phyloP scores from a whole-genome alignment of 2,329 filamentous ascomycete genomes.

The Epichloe baconii region DNA sequence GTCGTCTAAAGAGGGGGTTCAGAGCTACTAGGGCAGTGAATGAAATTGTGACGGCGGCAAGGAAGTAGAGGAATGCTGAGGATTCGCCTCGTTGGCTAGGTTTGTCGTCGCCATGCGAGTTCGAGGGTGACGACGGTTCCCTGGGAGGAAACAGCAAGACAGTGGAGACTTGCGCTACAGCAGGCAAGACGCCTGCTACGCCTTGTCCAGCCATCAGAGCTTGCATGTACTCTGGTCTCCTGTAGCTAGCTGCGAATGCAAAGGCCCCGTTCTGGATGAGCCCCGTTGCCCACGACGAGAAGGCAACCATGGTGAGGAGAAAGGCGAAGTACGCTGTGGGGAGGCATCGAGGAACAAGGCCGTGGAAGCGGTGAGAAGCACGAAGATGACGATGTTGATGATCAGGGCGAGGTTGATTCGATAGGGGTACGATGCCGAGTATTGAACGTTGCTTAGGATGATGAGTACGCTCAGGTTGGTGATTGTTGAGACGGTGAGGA shows the following conservation, averaged over 20 bases:
- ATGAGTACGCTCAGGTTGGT: constrained; percentile 69
- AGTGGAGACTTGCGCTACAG: constrained; percentile 73
- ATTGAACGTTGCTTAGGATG: constrained; percentile 67
- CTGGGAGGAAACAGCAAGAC: constrained; percentile 47
- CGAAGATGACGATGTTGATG: constrained; percentile 67
- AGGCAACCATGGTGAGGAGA: constrained; percentile 67
- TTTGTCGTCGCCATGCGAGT: constrained; percentile 10
- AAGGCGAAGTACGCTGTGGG: constrained; percentile 63
- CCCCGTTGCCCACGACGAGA: constrained; percentile 67
- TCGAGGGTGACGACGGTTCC: constrained; percentile 11
- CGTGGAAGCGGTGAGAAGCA: constrained; percentile 69
- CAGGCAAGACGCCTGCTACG: constrained; percentile 79
- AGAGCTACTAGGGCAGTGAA: constrained; percentile 58
- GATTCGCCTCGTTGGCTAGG: constrained; percentile 17
- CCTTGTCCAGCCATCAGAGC: constrained; percentile 93
- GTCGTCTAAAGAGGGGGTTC: constrained; percentile 53
- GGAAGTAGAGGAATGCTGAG: constrained; percentile 81
- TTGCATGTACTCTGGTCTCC: constrained; percentile 79
- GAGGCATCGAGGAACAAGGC: constrained; percentile 48
- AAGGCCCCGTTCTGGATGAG: constrained; percentile 91
- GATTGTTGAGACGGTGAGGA: constrained; percentile 73
- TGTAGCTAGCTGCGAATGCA: constrained; percentile 79
- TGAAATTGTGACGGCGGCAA: constrained; percentile 72
- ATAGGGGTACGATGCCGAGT: constrained; percentile 72
- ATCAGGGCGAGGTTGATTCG: constrained; percentile 67